Percentiles rank a stretch among this genome's conserved stretches.
Conservation (phyloP, 306 rosid genomes). For the Medicago arabica region DNA sequence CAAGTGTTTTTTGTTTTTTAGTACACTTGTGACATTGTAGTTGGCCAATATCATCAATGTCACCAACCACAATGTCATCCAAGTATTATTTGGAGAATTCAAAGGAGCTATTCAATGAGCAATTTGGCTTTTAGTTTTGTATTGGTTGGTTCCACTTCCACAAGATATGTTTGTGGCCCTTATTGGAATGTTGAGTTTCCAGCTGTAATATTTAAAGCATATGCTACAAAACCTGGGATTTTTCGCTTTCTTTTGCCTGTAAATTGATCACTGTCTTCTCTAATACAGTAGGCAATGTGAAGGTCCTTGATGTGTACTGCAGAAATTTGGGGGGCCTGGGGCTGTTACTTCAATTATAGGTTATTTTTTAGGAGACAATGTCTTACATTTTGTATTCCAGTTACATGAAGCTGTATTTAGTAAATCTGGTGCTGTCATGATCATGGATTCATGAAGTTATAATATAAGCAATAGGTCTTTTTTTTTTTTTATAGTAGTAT, state of each 20-base stretch:
- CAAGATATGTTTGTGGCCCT: not conserved
- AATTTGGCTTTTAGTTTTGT: not conserved
- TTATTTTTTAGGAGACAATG: not conserved
- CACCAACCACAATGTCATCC: no score
- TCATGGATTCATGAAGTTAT: no score
- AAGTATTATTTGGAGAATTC: no score
- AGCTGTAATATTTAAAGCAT: not conserved
- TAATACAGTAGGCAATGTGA: not conserved
- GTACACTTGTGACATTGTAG: no score
- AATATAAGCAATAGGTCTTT: no score
- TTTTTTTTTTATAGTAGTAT: no score
- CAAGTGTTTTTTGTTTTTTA: no score
- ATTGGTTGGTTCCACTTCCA: slow-evolving; percentile 7
- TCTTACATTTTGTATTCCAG: not conserved
- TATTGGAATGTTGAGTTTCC: not conserved
- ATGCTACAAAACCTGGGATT: not conserved
- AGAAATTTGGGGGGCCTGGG: not conserved
- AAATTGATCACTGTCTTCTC: not conserved
- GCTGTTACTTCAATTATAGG: not conserved
- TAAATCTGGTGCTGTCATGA: not conserved
- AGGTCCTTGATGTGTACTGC: not conserved
- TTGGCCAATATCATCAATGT: no score
- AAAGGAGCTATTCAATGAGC: not conserved
- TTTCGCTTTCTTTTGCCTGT: not conserved
- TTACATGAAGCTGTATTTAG: not conserved